Evolutionary conservation across 2,329 filamentous ascomycete genomes (phyloP).

Genomic region (Cordyceps tenuipes): DNA sequence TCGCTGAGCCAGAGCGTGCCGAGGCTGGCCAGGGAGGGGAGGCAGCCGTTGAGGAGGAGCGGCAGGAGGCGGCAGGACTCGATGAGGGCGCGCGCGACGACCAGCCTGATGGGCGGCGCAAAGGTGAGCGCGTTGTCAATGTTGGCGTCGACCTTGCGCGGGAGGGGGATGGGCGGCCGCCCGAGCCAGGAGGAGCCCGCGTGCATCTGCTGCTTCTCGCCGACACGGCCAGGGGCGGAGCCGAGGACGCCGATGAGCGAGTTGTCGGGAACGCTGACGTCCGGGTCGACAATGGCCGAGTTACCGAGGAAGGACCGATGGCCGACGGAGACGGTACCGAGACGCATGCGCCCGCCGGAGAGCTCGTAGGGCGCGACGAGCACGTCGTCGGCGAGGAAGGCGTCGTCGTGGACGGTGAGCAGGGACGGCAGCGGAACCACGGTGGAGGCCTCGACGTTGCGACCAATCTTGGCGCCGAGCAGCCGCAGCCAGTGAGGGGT

Average conservation of each 20-base stretch:
- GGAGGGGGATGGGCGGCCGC: conserved; percentile 16
- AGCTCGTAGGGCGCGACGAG: conserved; percentile 15
- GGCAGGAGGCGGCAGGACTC: conserved; percentile 15
- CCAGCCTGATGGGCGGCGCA: conserved; percentile 12
- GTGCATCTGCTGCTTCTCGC: conserved; percentile 13
- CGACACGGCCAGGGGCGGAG: conserved; percentile 9
- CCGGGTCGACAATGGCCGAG: conserved; percentile 16
- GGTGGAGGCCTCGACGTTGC: conserved; percentile 16
- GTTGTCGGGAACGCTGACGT: conserved; percentile 13
- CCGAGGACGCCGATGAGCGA: conserved; percentile 16
- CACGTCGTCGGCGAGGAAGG: conserved; percentile 18
- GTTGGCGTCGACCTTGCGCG: conserved; percentile 12
- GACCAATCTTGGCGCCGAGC: conserved; percentile 15
- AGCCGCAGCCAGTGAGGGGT: conserved; percentile 16
- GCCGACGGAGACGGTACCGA: conserved; percentile 13
- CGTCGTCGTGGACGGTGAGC: conserved; percentile 15
- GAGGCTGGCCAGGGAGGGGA: background rate
- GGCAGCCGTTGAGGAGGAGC: conserved; percentile 12
- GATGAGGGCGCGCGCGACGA: conserved; percentile 13
- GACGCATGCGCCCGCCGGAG: conserved; percentile 9
- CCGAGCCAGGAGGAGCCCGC: conserved; percentile 17
- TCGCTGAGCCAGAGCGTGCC: conserved; percentile 12
- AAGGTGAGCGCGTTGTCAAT: conserved; percentile 16
- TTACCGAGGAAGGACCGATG: conserved; percentile 16
- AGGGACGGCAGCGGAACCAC: conserved; percentile 16